Evolutionary conservation across 306 rosid genomes (phyloP).

Genomic region (Prunus armeniaca): DNA sequence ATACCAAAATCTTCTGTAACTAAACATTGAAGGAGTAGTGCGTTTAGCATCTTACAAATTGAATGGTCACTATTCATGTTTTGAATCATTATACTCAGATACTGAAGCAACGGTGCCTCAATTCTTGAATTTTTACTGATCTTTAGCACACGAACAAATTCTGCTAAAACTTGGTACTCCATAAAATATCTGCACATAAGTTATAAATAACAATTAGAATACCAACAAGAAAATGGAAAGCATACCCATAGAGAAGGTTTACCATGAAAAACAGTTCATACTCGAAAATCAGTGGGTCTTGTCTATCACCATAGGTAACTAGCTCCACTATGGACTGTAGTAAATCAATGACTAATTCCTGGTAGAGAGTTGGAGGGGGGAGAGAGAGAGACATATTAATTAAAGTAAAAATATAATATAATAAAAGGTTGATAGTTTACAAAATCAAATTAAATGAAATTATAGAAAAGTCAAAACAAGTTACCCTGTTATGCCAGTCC

Average conservation of each 20-base stretch:
- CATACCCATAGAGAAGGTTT: constrained; percentile 11
- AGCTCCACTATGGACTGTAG: constrained; percentile 81
- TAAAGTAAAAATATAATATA: background rate
- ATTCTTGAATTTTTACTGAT: constrained; percentile 58
- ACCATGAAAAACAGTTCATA: constrained; percentile 34
- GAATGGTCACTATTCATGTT: constrained; percentile 75
- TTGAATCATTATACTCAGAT: constrained; percentile 83
- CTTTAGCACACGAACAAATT: constrained; percentile 71
- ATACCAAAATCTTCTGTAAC: constrained; percentile 3
- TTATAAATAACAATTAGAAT: constrained; percentile 10
- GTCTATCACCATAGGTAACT: constrained; percentile 78
- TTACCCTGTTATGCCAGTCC: constrained; percentile 38
- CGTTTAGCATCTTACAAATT: constrained; percentile 55
- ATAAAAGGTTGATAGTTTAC: background rate
- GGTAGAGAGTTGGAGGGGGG: constrained; percentile 1
- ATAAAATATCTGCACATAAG: constrained; percentile 68
- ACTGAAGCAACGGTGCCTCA: constrained; percentile 79
- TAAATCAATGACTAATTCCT: constrained; percentile 75
- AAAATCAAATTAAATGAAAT: background rate
- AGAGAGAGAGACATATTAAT: background rate
- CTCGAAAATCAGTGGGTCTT: constrained; percentile 78
- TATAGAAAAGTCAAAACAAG: background rate
- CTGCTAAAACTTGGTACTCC: constrained; percentile 80
- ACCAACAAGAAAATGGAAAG: constrained; percentile 12
- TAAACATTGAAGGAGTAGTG: constrained; percentile 10